These are phyloP conservation scores for Ciborinia camelliae DNA, from an alignment of 2,329 filamentous ascomycete species.

Conservation along the genomic window DNA sequence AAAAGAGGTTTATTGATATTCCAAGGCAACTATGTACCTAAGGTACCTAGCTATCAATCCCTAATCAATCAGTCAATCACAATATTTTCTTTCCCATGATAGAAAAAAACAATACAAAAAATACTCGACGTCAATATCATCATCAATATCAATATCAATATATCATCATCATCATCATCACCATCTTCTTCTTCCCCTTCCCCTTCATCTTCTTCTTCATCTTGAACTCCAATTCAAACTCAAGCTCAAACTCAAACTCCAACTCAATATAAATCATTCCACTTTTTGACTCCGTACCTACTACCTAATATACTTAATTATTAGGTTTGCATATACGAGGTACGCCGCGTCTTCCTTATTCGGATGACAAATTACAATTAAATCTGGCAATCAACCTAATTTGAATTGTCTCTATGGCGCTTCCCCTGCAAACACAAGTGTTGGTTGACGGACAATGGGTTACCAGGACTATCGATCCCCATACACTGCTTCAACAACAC, in stretches of 20 bases:
- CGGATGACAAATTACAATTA: conserved; percentile 6
- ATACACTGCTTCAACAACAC: conserved; percentile 42
- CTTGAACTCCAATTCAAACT: too few species aligned
- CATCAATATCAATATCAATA: neutral
- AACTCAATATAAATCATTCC: neutral
- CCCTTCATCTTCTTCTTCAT: too few species aligned
- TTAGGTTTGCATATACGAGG: conserved; percentile 7
- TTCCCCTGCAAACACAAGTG: conserved; percentile 31
- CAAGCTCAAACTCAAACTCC: too few species aligned
- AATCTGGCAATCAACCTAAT: neutral
- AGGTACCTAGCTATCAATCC: too few species aligned
- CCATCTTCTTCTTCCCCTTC: too few species aligned
- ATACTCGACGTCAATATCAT: neutral
- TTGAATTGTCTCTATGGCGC: conserved; percentile 29
- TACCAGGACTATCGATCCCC: conserved; percentile 40
- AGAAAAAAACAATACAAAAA: neutral
- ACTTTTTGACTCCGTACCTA: neutral
- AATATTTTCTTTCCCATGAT: neutral
- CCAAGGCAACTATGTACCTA: neutral
- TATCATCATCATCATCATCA: too few species aligned
- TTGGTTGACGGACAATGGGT: conserved; percentile 39
- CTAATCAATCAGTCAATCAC: neutral
- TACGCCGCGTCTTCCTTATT: conserved; percentile 2
- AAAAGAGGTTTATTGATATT: neutral
- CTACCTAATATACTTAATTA: neutral